A percentile compares a stretch with the other conserved stretches of the same genome.
Conservation (phyloP, 2,329 filamentous ascomycete species). For the Phaeosphaeria sp. region DNA sequence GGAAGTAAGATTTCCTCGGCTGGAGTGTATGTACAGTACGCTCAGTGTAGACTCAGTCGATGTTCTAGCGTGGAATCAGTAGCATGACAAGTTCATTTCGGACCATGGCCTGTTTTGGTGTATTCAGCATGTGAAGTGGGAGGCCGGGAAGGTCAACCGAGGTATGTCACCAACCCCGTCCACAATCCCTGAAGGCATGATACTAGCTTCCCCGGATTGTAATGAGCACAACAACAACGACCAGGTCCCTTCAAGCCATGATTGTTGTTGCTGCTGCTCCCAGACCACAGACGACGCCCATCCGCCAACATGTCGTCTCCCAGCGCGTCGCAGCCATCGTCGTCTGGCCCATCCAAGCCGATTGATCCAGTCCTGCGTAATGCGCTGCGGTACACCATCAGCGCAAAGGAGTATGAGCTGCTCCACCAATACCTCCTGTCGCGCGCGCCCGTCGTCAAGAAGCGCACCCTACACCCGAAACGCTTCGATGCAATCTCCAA, state of each 20-base stretch:
- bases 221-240: conserved; percentile 15
- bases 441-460: conserved; percentile 68
- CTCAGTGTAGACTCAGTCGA: no score
- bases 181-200: not conserved
- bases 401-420: conserved; percentile 83
- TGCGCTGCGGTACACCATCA: conserved; percentile 81
- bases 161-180: not conserved
- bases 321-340: conserved; percentile 34
- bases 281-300: conserved; percentile 12
- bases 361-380: conserved; percentile 81
- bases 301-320: conserved; percentile 43
- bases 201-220: conserved; percentile 22
- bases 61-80: no score
- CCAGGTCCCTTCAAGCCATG: not conserved
- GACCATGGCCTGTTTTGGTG: no score
- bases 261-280: conserved; percentile 20
- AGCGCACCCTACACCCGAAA: conserved; percentile 58
- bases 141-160: not conserved
- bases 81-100: no score
- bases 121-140: not conserved
- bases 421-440: conserved; percentile 85
- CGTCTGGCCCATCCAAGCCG: conserved; percentile 33
- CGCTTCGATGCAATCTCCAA: conserved; percentile 60
- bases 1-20: no score
- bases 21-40: no score